Conservation (phyloP, 345 rosid genomes). For the Balakata baccata region DNA sequence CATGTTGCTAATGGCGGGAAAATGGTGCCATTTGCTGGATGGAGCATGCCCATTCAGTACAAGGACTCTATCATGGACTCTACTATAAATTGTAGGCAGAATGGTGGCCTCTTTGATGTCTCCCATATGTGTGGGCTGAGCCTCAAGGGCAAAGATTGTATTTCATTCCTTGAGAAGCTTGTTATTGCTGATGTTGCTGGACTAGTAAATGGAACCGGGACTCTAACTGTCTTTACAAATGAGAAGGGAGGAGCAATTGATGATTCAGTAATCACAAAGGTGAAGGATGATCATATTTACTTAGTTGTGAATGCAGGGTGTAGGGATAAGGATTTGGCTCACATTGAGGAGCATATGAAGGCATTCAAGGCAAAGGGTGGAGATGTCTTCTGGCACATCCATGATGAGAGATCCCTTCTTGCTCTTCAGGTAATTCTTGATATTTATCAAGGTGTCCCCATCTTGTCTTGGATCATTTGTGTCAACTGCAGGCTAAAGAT, state of each 20-base stretch:
- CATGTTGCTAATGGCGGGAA: conserved; percentile 79
- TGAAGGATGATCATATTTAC: conserved; percentile 72
- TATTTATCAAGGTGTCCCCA: neutral
- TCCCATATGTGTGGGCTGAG: conserved; percentile 97
- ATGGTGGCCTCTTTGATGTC: conserved; percentile 90
- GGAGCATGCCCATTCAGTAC: conserved; percentile 99
- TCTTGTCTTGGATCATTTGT: conserved; percentile 2
- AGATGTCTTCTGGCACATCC: conserved; percentile 91
- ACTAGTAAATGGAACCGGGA: conserved; percentile 77
- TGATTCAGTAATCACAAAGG: conserved; percentile 93
- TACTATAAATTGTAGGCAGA: conserved; percentile 80
- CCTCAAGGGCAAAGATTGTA: conserved; percentile 88
- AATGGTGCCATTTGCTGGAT: conserved; percentile 99
- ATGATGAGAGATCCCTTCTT: conserved; percentile 97
- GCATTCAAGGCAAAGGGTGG: conserved; percentile 89
- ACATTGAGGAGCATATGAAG: conserved; percentile 93
- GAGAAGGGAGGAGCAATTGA: conserved; percentile 96
- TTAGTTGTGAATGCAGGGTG: conserved; percentile 98
- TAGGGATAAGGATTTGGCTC: conserved; percentile 98
- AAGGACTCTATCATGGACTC: conserved; percentile 98
- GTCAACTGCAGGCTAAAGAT: neutral
- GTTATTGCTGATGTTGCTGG: conserved; percentile 96
- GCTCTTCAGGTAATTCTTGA: conserved; percentile 73
- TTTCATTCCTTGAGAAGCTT: conserved; percentile 86
- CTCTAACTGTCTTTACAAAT: conserved; percentile 85